Conservation (phyloP, 805 yeast genomes). For the Ogataea philodendri region DNA sequence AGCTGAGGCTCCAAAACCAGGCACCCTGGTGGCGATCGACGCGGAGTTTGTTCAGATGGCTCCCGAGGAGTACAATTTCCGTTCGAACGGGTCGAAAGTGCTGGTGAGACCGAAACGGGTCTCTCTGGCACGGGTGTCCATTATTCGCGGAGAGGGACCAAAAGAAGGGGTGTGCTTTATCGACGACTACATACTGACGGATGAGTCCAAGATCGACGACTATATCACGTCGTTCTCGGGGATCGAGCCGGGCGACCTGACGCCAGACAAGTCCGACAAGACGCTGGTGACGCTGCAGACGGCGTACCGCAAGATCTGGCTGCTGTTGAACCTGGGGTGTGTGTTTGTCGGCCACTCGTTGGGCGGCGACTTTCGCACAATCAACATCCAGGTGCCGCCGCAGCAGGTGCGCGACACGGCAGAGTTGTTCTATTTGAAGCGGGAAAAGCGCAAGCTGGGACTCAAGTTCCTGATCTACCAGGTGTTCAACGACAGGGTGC, state of each 20-base stretch:
- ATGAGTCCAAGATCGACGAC: constrained; percentile 63
- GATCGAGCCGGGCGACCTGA: constrained; percentile 88
- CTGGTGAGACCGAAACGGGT: constrained; percentile 71
- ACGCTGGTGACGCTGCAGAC: constrained; percentile 76
- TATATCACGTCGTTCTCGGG: constrained; percentile 91
- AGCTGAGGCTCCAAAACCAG: constrained; percentile 70
- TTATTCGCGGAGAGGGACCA: constrained; percentile 69
- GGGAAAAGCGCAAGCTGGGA: constrained; percentile 74
- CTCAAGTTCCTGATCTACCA: constrained; percentile 84
- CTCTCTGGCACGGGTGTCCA: constrained; percentile 87
- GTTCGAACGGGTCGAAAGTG: constrained; percentile 65
- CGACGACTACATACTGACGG: constrained; percentile 86
- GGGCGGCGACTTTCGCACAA: constrained; percentile 86
- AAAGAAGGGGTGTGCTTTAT: constrained; percentile 75
- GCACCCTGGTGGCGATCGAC: constrained; percentile 85
- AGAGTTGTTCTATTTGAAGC: constrained; percentile 69
- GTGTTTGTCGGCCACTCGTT: constrained; percentile 95
- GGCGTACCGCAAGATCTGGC: constrained; percentile 87
- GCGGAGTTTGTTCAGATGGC: constrained; percentile 90
- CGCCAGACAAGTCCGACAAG: constrained; percentile 60
- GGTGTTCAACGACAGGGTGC: constrained; percentile 72
- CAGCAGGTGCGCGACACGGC: constrained; percentile 88
- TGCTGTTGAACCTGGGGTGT: constrained; percentile 83
- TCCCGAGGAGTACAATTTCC: constrained; percentile 76
- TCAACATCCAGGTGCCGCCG: constrained; percentile 84